phyloP scores from a whole-genome alignment of 345 rosid genomes.

The Murraya koenigii region DNA sequence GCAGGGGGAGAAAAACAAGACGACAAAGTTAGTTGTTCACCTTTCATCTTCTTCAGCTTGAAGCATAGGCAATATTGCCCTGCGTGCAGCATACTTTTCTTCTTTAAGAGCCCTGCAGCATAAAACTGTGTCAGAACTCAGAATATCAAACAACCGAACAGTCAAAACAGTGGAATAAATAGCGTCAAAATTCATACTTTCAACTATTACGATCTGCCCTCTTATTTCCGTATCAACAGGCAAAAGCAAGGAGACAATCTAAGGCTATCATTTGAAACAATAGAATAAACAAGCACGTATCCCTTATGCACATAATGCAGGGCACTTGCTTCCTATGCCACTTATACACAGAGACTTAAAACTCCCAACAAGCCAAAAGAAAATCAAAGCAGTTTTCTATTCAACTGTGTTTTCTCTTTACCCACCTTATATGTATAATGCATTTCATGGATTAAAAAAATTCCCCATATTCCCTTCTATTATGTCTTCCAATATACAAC shows the following conservation, averaged over 20 bases:
- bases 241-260: not conserved
- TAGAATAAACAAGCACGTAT: not conserved
- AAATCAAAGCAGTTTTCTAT: not conserved
- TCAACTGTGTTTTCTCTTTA: too few relatives aligned
- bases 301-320: not conserved
- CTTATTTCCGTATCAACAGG: not conserved
- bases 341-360: not conserved
- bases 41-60: conserved; percentile 99
- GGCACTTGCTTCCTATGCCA: not conserved
- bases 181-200: not conserved
- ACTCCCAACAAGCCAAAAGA: not conserved
- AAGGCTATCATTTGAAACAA: not conserved
- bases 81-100: conserved; percentile 91
- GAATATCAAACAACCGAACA: not conserved
- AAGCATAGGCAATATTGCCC: conserved; percentile 81
- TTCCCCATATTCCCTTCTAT: not conserved
- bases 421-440: too few relatives aligned
- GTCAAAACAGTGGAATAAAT: too few relatives aligned
- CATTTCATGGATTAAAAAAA: not conserved
- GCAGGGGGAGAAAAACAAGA: not conserved
- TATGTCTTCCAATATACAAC: not conserved
- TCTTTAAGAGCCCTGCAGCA: conserved; percentile 83
- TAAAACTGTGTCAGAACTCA: not conserved
- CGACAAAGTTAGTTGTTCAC: conserved; percentile 27
- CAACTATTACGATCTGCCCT: not conserved